phyloP scores from a whole-genome alignment of 2,329 filamentous ascomycete genomes.

The Neurospora crassa region DNA sequence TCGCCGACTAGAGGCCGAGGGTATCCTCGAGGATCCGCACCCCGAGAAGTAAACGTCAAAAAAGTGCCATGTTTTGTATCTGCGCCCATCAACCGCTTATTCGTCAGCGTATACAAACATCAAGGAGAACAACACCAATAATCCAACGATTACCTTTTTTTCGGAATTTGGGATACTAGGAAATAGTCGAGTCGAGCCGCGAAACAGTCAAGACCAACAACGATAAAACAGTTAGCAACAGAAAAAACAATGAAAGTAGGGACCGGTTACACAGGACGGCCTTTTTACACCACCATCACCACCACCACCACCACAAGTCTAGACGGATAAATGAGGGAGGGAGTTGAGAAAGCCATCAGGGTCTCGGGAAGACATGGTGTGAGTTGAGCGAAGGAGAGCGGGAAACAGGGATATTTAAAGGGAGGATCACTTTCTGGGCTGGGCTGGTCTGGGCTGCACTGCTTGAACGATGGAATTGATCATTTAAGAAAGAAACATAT shows the following conservation, averaged over 20 bases:
- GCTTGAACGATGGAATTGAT: background rate
- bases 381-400: too few relatives aligned
- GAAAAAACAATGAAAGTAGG: background rate
- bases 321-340: background rate
- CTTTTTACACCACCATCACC: background rate
- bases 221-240: too few relatives aligned
- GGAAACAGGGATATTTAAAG: too few relatives aligned
- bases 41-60: constrained; percentile 41
- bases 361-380: too few relatives aligned
- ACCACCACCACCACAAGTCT: background rate
- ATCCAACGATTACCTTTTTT: too few relatives aligned
- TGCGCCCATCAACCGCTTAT: background rate
- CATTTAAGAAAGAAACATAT: background rate
- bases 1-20: constrained; percentile 89
- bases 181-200: too few relatives aligned
- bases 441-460: background rate
- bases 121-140: too few relatives aligned
- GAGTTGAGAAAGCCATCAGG: background rate
- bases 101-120: too few relatives aligned
- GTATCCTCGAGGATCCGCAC: constrained; percentile 74
- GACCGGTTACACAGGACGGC: constrained; percentile 1
- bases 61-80: background rate
- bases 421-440: background rate
- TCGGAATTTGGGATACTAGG: too few relatives aligned
- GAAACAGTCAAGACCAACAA: too few relatives aligned